Conservation (phyloP, 2,329 filamentous ascomycete genomes). For the Xylaria sp. region DNA sequence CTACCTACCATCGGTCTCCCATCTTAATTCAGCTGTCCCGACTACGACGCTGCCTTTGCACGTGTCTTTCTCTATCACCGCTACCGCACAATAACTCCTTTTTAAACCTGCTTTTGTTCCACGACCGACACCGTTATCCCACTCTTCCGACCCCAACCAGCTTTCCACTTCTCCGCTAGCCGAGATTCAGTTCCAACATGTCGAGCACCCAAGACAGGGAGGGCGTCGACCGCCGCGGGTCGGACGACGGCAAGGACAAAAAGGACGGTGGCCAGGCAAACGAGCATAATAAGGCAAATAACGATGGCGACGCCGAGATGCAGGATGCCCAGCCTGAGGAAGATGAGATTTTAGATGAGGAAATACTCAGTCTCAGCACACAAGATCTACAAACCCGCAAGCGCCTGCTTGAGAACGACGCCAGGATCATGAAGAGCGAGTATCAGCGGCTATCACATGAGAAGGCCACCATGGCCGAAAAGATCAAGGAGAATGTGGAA, state of each 20-base stretch:
- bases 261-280: conserved; percentile 63
- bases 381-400: conserved; percentile 92
- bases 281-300: conserved; percentile 64
- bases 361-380: conserved; percentile 92
- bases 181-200: conserved; percentile 42
- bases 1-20: conserved; percentile 24
- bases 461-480: conserved; percentile 95
- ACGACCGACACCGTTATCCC: neutral
- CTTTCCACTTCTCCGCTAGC: conserved; percentile 9
- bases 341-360: conserved; percentile 88
- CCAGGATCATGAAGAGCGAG: conserved; percentile 98
- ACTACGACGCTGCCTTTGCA: neutral
- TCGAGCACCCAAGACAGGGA: conserved; percentile 48
- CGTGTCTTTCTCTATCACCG: conserved; percentile 12
- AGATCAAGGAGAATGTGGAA: conserved; percentile 98
- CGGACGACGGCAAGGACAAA: conserved; percentile 60
- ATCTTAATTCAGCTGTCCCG: neutral
- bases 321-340: conserved; percentile 80
- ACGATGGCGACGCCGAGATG: conserved; percentile 87
- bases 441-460: conserved; percentile 93
- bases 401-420: conserved; percentile 95
- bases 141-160: neutral
- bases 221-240: conserved; percentile 45
- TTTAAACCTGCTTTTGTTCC: neutral
- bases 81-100: neutral